Percentiles rank a stretch among this genome's conserved stretches.
phyloP scores from a whole-genome alignment of 2,329 filamentous ascomycete genomes.

The Phoma sp. region DNA sequence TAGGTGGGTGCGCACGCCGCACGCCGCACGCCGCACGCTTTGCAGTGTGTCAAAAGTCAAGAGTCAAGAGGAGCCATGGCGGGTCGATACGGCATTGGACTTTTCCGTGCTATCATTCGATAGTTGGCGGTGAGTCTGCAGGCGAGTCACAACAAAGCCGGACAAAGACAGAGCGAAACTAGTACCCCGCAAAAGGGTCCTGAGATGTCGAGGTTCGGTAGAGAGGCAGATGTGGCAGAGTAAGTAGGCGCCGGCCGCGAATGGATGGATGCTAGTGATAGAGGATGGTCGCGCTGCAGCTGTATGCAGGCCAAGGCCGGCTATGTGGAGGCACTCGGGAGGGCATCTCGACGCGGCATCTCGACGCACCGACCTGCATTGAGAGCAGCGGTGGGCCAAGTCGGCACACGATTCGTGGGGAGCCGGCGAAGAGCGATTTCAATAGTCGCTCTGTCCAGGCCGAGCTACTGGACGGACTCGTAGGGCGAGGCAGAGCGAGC shows the following conservation, averaged over 20 bases:
- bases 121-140: conserved; percentile 11
- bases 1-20: background rate
- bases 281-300: background rate
- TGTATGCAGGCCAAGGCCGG: conserved; percentile 3
- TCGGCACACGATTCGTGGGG: conserved; percentile 13
- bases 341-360: conserved; percentile 14
- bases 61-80: background rate
- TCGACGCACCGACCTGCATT: conserved; percentile 3
- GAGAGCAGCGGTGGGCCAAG: conserved; percentile 8
- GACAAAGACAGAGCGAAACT: conserved; percentile 2
- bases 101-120: conserved; percentile 6
- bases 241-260: background rate
- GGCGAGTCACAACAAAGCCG: conserved; percentile 6
- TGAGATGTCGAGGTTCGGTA: background rate
- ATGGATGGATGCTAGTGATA: background rate
- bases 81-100: conserved; percentile 3
- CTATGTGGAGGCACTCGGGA: conserved; percentile 6
- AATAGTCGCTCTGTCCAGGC: background rate
- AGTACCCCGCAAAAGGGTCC: conserved; percentile 14
- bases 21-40: too few species aligned
- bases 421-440: conserved; percentile 6
- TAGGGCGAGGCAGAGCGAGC: background rate
- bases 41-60: too few species aligned
- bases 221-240: background rate
- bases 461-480: background rate